These are phyloP conservation scores for Colletotrichum orchidophilum DNA, from an alignment of 2,329 filamentous ascomycete genomes.

Conservation along the genomic window DNA sequence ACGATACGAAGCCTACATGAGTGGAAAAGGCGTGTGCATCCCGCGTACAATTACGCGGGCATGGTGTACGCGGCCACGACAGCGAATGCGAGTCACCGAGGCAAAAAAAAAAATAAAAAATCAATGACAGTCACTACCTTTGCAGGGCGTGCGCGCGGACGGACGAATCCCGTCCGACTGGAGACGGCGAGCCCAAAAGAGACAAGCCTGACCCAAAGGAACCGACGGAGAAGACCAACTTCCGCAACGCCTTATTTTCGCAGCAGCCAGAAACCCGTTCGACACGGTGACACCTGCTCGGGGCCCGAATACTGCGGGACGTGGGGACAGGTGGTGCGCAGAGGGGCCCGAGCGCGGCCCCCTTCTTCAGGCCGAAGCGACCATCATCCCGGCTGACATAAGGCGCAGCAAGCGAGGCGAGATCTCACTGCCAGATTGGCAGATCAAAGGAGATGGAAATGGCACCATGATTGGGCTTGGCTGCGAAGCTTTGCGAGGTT, in stretches of 20 bases:
- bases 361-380: conserved; percentile 1
- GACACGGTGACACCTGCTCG: background rate
- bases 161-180: conserved; percentile 23
- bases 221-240: background rate
- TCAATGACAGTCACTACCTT: conserved; percentile 1
- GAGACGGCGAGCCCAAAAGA: conserved; percentile 11
- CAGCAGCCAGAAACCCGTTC: conserved; percentile 2
- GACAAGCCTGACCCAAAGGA: background rate
- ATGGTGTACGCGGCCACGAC: conserved; percentile 20
- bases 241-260: background rate
- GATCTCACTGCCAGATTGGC: conserved; percentile 22
- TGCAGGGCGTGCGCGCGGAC: conserved; percentile 1
- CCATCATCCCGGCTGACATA: conserved; percentile 22
- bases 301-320: conserved; percentile 1
- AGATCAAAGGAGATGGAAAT: conserved; percentile 22
- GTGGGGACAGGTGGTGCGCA: conserved; percentile 5
- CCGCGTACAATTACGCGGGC: conserved; percentile 6
- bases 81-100: conserved; percentile 25
- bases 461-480: conserved; percentile 16
- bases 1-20: conserved; percentile 22
- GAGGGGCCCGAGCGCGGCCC: conserved; percentile 13
- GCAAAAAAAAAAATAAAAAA: background rate
- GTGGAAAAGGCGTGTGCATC: background rate
- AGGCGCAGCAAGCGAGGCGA: conserved; percentile 15
- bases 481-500: background rate